Conservation (phyloP, 768 basidiomycete species). For the Lepiota subincarnata region DNA sequence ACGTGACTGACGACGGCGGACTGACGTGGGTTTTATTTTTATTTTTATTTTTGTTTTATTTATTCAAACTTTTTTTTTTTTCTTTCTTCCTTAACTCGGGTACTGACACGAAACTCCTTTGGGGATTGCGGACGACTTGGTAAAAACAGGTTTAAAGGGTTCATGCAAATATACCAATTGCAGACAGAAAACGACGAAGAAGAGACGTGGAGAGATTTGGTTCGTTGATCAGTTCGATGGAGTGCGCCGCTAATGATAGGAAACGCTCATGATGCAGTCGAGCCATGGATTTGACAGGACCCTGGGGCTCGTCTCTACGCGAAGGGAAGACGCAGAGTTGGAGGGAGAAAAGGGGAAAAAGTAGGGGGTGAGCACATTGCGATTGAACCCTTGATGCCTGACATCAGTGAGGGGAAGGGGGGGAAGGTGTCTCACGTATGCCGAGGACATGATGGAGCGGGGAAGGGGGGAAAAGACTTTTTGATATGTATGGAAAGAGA, state of each 20-base stretch:
- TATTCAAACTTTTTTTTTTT: neutral
- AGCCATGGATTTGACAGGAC: slow-evolving; percentile 74
- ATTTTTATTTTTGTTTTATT: neutral
- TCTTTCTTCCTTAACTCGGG: neutral
- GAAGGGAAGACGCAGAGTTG: slow-evolving; percentile 46
- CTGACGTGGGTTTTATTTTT: slow-evolving; percentile 54
- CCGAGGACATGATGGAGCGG: slow-evolving; percentile 9
- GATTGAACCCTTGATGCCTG: slow-evolving; percentile 9
- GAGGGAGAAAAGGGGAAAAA: slow-evolving; percentile 6
- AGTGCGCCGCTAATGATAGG: neutral
- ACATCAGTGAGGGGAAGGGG: neutral
- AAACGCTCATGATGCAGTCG: slow-evolving; percentile 35
- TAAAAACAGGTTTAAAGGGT: slow-evolving; percentile 62
- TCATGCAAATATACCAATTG: slow-evolving; percentile 79
- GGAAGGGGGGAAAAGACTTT: neutral
- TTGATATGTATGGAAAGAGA: neutral
- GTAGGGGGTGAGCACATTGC: slow-evolving; percentile 2
- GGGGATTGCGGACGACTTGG: neutral
- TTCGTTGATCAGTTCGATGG: slow-evolving; percentile 28
- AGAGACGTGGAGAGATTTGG: slow-evolving; percentile 82
- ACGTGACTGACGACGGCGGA: slow-evolving; percentile 65
- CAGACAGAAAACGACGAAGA: slow-evolving; percentile 82
- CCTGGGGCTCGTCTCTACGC: slow-evolving; percentile 51
- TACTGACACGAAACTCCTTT: slow-evolving; percentile 1
- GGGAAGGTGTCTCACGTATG: slow-evolving; percentile 8